Conservation (phyloP, 768 basidiomycete species). For the Suillus clintonianus region DNA sequence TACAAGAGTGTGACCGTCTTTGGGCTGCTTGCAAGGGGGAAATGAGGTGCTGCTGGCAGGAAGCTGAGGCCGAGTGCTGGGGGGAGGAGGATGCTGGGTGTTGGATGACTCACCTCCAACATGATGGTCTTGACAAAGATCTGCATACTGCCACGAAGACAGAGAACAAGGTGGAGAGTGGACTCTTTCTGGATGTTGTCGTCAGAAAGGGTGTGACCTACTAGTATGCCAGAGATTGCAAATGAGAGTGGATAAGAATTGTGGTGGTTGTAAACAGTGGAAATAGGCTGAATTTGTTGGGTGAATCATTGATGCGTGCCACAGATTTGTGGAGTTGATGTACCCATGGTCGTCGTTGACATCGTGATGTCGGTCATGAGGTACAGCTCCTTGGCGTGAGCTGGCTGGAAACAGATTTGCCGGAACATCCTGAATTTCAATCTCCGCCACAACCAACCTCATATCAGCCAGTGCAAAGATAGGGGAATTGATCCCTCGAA, state of each 20-base stretch:
- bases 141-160: constrained; percentile 76
- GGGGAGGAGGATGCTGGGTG: constrained; percentile 42
- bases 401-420: background rate
- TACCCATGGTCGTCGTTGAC: too few species aligned
- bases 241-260: too few species aligned
- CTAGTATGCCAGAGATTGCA: constrained; percentile 23
- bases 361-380: background rate
- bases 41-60: constrained; percentile 92
- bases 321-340: too few species aligned
- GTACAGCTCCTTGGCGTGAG: too few species aligned
- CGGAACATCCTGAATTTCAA: background rate
- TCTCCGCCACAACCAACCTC: background rate
- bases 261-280: too few species aligned
- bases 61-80: constrained; percentile 60
- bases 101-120: too few species aligned
- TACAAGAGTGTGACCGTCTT: constrained; percentile 94
- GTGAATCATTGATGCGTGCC: too few species aligned
- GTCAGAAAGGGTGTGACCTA: constrained; percentile 74
- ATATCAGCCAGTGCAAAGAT: background rate
- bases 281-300: too few species aligned
- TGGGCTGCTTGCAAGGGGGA: constrained; percentile 97
- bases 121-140: constrained; percentile 65
- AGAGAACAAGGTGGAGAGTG: constrained; percentile 75
- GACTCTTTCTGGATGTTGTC: constrained; percentile 92
- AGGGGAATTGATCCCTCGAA: background rate